Base-by-base conservation (phyloP, 768 basidiomycete genomes). In the Daedaleopsis sinensis region DNA sequence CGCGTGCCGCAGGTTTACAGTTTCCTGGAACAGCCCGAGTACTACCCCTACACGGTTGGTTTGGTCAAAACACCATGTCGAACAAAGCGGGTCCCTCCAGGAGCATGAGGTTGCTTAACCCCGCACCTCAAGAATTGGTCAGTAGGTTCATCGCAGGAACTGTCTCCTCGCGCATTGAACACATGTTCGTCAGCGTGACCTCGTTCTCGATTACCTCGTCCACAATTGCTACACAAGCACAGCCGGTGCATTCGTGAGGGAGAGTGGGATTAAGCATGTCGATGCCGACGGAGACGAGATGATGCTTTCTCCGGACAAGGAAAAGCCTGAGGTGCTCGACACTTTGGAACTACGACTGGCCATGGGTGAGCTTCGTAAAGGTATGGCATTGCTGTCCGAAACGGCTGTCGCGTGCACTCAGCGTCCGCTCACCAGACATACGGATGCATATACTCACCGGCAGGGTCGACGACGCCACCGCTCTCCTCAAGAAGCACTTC, bases 201-300 rank as follows among this genome's bases (percentile, higher is more conserved):
- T 94, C 49, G 87, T 94, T 16, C 77, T 94, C 39, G 87, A 91
- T 67, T 94, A 93, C 69, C 82, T 94, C 1, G 84, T 83, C 57
- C 90, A 93, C 67, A 81, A 84, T 43, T 88, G 88, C 59, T 91
- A 87, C 72, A 83, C 84, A n/a, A 76, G 76, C 42, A 91, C 93
- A 0, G 90, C 90, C 3, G 78, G 79, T 37, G 87, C 86, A 0
- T 91, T 94, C 63, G 79, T 81, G 8, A 76, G 78, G 44, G 89
- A 91, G 54, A 88, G 84, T 59, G 77, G 83, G 9, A 78, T 87
- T 19, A 80, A 80, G 55, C 84, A 86, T 49, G 78, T 89, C 23
- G 87, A 91, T 66, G 81, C 82, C 16, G 89, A 92, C 69, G 89
- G 88, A 24, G 86, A 92, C 70, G 88, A 89, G 46, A 70, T 77